phyloP scores from a whole-genome alignment of 352 stramenopile genomes.

The Phytophthora melonis region DNA sequence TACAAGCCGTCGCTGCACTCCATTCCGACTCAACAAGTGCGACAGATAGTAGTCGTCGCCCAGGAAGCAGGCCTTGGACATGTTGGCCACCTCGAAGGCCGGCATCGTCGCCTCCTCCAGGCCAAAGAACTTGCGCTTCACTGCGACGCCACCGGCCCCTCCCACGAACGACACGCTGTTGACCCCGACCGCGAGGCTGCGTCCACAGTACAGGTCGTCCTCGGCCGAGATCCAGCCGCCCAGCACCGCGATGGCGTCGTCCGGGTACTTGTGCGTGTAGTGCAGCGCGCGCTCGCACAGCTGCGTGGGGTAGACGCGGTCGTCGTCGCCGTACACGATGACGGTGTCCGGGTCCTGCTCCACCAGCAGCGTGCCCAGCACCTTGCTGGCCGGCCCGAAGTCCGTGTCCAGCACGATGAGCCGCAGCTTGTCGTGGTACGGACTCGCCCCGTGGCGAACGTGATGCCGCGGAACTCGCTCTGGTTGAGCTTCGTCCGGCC shows the following conservation, averaged over 20 bases:
- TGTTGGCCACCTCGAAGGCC: constrained; percentile 51
- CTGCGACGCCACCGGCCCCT: constrained; percentile 57
- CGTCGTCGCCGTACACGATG: constrained; percentile 70
- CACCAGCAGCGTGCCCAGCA: constrained; percentile 57
- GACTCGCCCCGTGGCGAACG: constrained; percentile 47
- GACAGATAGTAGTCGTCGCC: constrained; percentile 69
- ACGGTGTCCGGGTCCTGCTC: constrained; percentile 66
- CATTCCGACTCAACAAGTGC: constrained; percentile 50
- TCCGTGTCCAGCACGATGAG: constrained; percentile 60
- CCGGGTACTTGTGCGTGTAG: constrained; percentile 56
- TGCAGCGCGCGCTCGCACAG: constrained; percentile 51
- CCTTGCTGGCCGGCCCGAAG: constrained; percentile 65
- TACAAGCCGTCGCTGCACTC: constrained; percentile 53
- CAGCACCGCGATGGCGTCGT: constrained; percentile 58
- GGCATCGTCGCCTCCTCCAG: constrained; percentile 37
- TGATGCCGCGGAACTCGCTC: constrained; percentile 42
- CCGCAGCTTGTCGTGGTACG: constrained; percentile 44
- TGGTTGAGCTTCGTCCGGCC: constrained; percentile 24
- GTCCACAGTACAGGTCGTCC: constrained; percentile 60
- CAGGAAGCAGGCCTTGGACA: constrained; percentile 60
- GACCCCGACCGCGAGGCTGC: constrained; percentile 54
- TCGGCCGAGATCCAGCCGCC: constrained; percentile 62
- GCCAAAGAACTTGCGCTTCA: constrained; percentile 62
- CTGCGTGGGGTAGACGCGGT: constrained; percentile 51
- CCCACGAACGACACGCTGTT: constrained; percentile 67